Evolutionary conservation across 1,284 basidiomycete genomes (phyloP).

Genomic region (Sporisorium sorghi): DNA sequence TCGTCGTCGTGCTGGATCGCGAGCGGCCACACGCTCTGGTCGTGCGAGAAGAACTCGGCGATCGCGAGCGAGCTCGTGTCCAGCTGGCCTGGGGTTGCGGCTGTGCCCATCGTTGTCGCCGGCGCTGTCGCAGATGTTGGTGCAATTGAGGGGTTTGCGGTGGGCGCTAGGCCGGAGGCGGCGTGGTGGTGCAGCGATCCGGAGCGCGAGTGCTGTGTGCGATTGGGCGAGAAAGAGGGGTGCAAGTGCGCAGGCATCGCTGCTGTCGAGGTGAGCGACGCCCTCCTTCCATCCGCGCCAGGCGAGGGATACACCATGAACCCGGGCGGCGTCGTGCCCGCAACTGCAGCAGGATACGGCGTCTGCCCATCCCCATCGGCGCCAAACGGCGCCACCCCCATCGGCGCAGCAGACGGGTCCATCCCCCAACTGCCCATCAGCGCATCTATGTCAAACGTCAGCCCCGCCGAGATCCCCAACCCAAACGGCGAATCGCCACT

Average conservation of each 20-base stretch:
- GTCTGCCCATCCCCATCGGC: slow-evolving; percentile 13
- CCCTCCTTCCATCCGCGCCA: background rate
- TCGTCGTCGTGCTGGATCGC: slow-evolving; percentile 50
- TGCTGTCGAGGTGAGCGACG: slow-evolving; percentile 1
- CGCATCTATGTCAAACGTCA: slow-evolving; percentile 50
- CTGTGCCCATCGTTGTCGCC: background rate
- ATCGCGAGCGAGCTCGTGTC: slow-evolving; percentile 42
- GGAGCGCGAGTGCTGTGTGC: slow-evolving; percentile 13
- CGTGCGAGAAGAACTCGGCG: slow-evolving; percentile 53
- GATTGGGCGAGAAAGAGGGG: slow-evolving; percentile 5
- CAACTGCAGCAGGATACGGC: slow-evolving; percentile 1
- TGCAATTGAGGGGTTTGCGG: background rate
- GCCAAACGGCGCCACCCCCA: slow-evolving; percentile 6
- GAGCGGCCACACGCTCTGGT: slow-evolving; percentile 49
- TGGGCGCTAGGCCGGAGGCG: background rate
- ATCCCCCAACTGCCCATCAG: slow-evolving; percentile 47
- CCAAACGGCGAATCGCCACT: slow-evolving; percentile 49
- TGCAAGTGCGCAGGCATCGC: slow-evolving; percentile 3
- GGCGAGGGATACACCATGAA: slow-evolving; percentile 4
- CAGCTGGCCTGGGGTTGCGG: slow-evolving; percentile 33
- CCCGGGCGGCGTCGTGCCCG: slow-evolving; percentile 6
- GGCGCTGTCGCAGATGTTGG: background rate
- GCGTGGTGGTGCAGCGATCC: slow-evolving; percentile 13
- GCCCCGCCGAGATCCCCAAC: slow-evolving; percentile 41
- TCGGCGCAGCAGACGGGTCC: slow-evolving; percentile 22